These are phyloP conservation scores for Aureobasidium sp. DNA, from an alignment of 2,329 filamentous ascomycete genomes.

Conservation along the genomic window DNA sequence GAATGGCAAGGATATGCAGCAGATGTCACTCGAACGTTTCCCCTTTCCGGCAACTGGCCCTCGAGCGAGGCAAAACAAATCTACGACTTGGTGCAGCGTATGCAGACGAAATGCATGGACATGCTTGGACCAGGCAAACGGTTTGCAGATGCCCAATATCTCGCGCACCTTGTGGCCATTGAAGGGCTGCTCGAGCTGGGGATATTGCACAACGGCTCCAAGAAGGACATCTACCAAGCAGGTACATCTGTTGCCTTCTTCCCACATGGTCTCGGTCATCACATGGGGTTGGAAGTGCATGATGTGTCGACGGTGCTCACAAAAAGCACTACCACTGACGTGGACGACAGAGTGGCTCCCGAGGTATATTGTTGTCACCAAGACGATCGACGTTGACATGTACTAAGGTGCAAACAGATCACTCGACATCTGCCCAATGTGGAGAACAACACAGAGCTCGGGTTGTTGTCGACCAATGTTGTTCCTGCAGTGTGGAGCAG, in stretches of 20 bases:
- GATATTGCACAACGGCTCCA: slow-evolving; percentile 55
- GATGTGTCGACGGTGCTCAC: slow-evolving; percentile 38
- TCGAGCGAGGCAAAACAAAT: slow-evolving; percentile 60
- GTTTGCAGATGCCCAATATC: slow-evolving; percentile 64
- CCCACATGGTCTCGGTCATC: slow-evolving; percentile 84
- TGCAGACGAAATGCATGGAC: slow-evolving; percentile 69
- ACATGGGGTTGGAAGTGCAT: slow-evolving; percentile 87
- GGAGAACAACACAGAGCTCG: background rate
- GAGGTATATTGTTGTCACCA: slow-evolving; percentile 20
- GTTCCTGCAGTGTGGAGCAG: background rate
- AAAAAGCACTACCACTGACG: slow-evolving; percentile 25
- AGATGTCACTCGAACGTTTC: slow-evolving; percentile 84
- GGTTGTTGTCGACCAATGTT: background rate
- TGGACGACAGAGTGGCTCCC: slow-evolving; percentile 68
- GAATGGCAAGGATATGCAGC: slow-evolving; percentile 75
- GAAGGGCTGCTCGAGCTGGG: slow-evolving; percentile 62
- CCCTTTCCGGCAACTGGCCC: slow-evolving; percentile 60
- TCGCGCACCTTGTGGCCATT: slow-evolving; percentile 64
- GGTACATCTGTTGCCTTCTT: slow-evolving; percentile 86
- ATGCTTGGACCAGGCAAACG: slow-evolving; percentile 58
- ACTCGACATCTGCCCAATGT: background rate
- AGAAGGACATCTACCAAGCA: slow-evolving; percentile 59
- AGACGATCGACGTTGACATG: background rate
- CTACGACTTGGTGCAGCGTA: slow-evolving; percentile 67
- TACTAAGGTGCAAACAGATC: background rate